phyloP scores from a whole-genome alignment of 2,329 filamentous ascomycete genomes.

The Cadophora luteo-olivacea region DNA sequence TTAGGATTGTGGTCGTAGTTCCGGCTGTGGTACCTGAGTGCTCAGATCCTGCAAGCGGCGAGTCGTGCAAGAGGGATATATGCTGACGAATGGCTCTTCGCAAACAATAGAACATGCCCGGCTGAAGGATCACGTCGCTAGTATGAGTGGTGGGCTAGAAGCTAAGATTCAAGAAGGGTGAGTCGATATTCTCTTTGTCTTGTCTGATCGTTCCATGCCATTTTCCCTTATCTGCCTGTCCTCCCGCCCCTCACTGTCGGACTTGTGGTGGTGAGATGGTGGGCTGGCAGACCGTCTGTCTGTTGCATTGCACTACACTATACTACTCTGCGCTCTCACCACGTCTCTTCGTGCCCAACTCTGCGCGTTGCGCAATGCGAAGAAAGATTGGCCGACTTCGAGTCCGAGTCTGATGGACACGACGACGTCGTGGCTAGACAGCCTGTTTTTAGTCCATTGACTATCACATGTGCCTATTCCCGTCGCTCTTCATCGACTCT shows the following conservation, averaged over 20 bases:
- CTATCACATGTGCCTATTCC: slow-evolving; percentile 8
- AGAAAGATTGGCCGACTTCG: neutral
- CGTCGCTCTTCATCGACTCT: neutral
- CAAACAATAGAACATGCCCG: slow-evolving; percentile 78
- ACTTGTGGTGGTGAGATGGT: neutral
- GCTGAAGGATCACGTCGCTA: slow-evolving; percentile 85
- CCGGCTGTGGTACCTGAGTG: slow-evolving; percentile 38
- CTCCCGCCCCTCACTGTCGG: neutral
- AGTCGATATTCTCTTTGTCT: slow-evolving; percentile 48
- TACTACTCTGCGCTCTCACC: neutral
- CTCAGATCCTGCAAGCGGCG: slow-evolving; percentile 39
- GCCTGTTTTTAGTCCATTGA: neutral
- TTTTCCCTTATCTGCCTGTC: slow-evolving; percentile 25
- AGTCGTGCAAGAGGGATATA: slow-evolving; percentile 34
- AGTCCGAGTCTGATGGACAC: neutral
- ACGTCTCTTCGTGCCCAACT: slow-evolving; percentile 6
- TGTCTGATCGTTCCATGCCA: slow-evolving; percentile 1
- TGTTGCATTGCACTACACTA: neutral
- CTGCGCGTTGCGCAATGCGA: neutral
- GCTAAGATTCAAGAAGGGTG: slow-evolving; percentile 93
- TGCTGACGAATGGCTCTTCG: slow-evolving; percentile 48
- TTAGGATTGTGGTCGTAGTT: slow-evolving; percentile 22
- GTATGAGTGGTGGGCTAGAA: slow-evolving; percentile 89
- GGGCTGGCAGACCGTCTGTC: neutral
- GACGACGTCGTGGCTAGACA: neutral